Evolutionary conservation across 768 basidiomycete species (phyloP).

Genomic region (Mycena albidolilacea): DNA sequence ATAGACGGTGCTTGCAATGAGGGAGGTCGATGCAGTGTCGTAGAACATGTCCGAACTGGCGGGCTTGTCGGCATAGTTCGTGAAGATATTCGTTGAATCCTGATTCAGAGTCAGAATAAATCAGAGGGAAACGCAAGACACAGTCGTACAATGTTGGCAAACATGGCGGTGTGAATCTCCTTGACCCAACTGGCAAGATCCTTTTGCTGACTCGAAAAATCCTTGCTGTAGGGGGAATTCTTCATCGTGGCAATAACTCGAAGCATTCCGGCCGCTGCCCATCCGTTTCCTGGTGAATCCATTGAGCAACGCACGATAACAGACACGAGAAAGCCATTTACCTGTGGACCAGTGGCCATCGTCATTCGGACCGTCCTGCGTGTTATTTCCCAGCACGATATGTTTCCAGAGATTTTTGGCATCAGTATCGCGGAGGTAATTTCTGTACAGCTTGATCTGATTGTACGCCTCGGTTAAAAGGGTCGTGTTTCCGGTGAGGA

Average conservation of each 20-base stretch:
- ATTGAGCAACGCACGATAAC: conserved; percentile 7
- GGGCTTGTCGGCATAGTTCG: conserved; percentile 78
- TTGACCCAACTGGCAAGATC: conserved; percentile 76
- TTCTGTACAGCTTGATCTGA: conserved; percentile 81
- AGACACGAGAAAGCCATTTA: conserved; percentile 40
- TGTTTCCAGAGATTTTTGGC: conserved; percentile 83
- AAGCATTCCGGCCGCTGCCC: conserved; percentile 92
- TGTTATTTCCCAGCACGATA: conserved; percentile 67
- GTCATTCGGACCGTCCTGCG: conserved; percentile 59
- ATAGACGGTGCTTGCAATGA: conserved; percentile 85
- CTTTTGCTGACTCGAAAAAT: conserved; percentile 64
- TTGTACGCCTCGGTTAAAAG: conserved; percentile 76
- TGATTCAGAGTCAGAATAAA: conserved; percentile 41
- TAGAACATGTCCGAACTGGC: conserved; percentile 66
- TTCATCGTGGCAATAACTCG: conserved; percentile 85
- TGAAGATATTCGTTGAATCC: conserved; percentile 68
- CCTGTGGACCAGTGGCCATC: conserved; percentile 87
- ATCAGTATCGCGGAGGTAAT: conserved; percentile 67
- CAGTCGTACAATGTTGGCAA: conserved; percentile 66
- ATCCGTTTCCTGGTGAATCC: conserved; percentile 76
- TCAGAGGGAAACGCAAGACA: background rate
- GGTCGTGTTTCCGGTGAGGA: conserved; percentile 67
- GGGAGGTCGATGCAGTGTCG: conserved; percentile 81
- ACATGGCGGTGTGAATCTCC: conserved; percentile 85
- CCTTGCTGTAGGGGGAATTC: conserved; percentile 67